Evolutionary conservation across 192 early-diverging fungal genomes (phyloP), one percentile per base, ranked within the genome.

Genomic region (Entrophospora sp.): DNA sequence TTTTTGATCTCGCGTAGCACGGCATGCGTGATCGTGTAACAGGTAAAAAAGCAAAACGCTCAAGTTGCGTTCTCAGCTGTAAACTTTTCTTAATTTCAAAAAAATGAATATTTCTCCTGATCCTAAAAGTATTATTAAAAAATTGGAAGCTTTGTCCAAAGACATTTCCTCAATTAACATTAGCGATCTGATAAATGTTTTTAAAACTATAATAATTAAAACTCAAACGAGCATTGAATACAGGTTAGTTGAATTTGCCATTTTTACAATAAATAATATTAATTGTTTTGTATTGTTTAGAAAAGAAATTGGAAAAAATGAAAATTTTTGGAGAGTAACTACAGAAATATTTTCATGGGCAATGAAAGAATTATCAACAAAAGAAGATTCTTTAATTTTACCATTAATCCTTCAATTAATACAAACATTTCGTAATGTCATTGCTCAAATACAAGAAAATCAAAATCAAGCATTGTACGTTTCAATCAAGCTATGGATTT

Each of bases 381-480:
- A 22, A 4, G 53, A 34, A 2, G 53, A 56, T 35, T n/a, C 20
- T 56, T 20, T 14, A 12, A 20, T 56, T 20, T 34, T 56, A 9
- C 31, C 53, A 14, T 18, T 56, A 18, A 3, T 34, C 2, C 35
- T 36, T 35, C 16, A 27, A 32, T 20, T 56, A 18, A 16, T 56
- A 16, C 53, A 18, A 34, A 14, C 20, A 8, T 56, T 56, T 56
- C 20, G 31, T 16, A 56, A 56, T 56, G 22, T 56, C n/a, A 32
- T 56, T 1, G 53, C 53, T 2, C n/a, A 16, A 35, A 20, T 56
- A 35, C n/a, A 16, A 6, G 53, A 36, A 56, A 56, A 56, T 24
- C 53, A 56, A 56, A 56, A 56, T 14, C 20, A 24, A 34, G 53
- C 53, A 0, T 56, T 56, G 53, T 56, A 56, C 22, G 53, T 56